Conservation (phyloP, 2,329 filamentous ascomycete genomes). For the Colletotrichum sojae region DNA sequence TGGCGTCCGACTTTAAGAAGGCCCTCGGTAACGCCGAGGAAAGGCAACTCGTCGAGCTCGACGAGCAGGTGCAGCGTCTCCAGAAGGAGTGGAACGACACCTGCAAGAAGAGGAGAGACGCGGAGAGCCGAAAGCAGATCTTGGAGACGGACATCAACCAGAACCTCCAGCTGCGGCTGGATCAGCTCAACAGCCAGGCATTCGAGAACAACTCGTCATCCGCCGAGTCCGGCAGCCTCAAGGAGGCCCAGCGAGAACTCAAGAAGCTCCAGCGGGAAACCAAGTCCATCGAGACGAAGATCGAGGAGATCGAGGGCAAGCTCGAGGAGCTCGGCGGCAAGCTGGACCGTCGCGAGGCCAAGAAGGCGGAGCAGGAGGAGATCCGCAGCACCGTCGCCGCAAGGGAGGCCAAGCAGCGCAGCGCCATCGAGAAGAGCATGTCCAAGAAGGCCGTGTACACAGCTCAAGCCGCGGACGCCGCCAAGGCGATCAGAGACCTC, state of each 20-base stretch:
- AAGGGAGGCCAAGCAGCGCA: constrained; percentile 87
- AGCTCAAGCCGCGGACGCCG: constrained; percentile 83
- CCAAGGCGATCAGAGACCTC: constrained; percentile 90
- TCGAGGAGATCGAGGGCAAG: constrained; percentile 81
- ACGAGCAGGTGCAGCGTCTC: constrained; percentile 78
- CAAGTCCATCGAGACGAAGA: constrained; percentile 75
- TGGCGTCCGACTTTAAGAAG: constrained; percentile 92
- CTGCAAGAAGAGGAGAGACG: constrained; percentile 79
- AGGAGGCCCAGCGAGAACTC: constrained; percentile 85
- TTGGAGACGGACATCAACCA: constrained; percentile 91
- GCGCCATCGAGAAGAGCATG: constrained; percentile 91
- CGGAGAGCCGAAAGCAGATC: constrained; percentile 85
- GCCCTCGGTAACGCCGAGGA: constrained; percentile 88
- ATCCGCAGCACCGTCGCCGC: constrained; percentile 82
- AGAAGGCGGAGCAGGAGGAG: constrained; percentile 76
- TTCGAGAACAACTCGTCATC: constrained; percentile 71
- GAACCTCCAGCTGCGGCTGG: constrained; percentile 87
- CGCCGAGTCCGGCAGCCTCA: constrained; percentile 73
- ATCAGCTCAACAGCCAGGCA: constrained; percentile 85
- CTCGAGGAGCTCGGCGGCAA: constrained; percentile 69
- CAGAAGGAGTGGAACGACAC: constrained; percentile 83
- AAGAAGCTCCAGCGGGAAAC: constrained; percentile 81
- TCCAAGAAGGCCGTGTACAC: constrained; percentile 87
- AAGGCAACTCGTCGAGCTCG: constrained; percentile 80
- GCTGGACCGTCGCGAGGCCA: constrained; percentile 68